Conservation (phyloP, 345 rosid genomes). For the Citrus mangshanensis region DNA sequence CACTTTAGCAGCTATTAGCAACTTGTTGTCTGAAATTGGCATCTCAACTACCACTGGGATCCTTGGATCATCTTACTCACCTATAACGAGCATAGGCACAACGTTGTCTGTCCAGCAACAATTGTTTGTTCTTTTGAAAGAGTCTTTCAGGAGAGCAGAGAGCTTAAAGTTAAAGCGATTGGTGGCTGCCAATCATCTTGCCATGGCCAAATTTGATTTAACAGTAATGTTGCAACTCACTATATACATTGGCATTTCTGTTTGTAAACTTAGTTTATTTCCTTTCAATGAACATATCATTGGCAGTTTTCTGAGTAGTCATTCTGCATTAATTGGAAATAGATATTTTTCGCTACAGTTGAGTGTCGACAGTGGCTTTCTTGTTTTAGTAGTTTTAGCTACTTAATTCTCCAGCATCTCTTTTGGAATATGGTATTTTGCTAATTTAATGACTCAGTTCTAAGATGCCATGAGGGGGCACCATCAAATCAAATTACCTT, state of each 20-base stretch:
- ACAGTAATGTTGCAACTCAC: slow-evolving; percentile 49
- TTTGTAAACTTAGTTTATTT: background rate
- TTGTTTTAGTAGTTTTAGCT: background rate
- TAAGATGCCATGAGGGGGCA: background rate
- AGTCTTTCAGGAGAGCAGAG: slow-evolving; percentile 83
- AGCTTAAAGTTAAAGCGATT: slow-evolving; percentile 71
- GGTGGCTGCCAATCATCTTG: slow-evolving; percentile 91
- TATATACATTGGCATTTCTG: background rate
- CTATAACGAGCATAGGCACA: slow-evolving; percentile 52
- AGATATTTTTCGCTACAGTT: background rate
- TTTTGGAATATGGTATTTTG: background rate
- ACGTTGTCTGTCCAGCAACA: slow-evolving; percentile 86
- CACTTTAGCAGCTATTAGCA: slow-evolving; percentile 87
- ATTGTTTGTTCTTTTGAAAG: slow-evolving; percentile 77
- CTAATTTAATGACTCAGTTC: background rate
- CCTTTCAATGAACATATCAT: background rate
- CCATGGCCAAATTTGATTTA: slow-evolving; percentile 90
- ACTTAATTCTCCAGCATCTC: background rate
- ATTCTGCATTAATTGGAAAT: slow-evolving; percentile 1
- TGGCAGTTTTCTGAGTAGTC: background rate
- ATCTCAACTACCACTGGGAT: slow-evolving; percentile 61
- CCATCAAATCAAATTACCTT: background rate
- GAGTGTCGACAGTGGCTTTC: background rate
- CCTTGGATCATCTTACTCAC: slow-evolving; percentile 80
- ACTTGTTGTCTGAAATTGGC: slow-evolving; percentile 80